A percentile compares a stretch with the other conserved stretches of the same genome.
phyloP scores from a whole-genome alignment of 768 basidiomycete species.

The Infundibulicybe gibba region DNA sequence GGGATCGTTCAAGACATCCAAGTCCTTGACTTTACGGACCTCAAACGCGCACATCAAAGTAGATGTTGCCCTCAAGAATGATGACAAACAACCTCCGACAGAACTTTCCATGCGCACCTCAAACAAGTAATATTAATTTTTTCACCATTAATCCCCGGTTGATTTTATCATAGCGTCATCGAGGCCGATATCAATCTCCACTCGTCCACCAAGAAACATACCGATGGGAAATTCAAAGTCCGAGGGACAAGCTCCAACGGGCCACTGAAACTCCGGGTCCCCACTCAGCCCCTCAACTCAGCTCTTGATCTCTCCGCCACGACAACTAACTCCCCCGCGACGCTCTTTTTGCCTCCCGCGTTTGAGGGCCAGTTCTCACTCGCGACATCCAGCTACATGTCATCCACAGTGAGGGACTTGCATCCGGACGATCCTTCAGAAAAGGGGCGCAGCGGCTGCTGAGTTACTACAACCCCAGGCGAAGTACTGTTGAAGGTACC shows the following conservation, averaged over 20 bases:
- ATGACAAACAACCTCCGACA: constrained; percentile 15
- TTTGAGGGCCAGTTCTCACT: constrained; percentile 33
- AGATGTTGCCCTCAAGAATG: constrained; percentile 31
- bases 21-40: constrained; percentile 32
- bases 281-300: constrained; percentile 30
- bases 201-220: constrained; percentile 13
- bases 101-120: constrained; percentile 28
- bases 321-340: constrained; percentile 30
- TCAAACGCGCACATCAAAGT: constrained; percentile 38
- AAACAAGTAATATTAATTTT: constrained; percentile 35
- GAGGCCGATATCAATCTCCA: constrained; percentile 25
- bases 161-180: constrained; percentile 11
- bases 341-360: constrained; percentile 25
- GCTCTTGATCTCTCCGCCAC: constrained; percentile 21
- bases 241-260: constrained; percentile 28
- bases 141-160: not conserved
- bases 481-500: constrained; percentile 6
- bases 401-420: constrained; percentile 3
- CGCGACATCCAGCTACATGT: constrained; percentile 10
- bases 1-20: constrained; percentile 35
- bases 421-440: constrained; percentile 18
- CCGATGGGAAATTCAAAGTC: constrained; percentile 30
- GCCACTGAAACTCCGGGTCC: constrained; percentile 23
- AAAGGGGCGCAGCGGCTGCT: constrained; percentile 15
- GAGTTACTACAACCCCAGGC: not conserved